Base-by-base conservation (phyloP, 768 basidiomycete genomes). In the Boletus rex-veris region DNA sequence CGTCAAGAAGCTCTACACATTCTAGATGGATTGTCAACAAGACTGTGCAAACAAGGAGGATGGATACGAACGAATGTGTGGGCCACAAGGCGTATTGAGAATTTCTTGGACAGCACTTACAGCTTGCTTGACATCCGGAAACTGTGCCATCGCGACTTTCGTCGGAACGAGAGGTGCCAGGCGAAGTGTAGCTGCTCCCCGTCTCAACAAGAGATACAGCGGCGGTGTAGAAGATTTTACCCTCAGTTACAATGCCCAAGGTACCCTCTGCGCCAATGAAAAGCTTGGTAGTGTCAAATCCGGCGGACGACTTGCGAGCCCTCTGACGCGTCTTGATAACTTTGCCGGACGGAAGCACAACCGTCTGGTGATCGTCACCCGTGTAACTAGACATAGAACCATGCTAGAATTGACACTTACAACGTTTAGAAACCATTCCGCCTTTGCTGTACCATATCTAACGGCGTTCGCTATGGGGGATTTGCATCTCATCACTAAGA, bases 211-310 rank as follows among this genome's bases (percentile, higher is more conserved):
- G 36, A 16, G 2, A 41, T 18, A 9, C 19, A 15, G 2, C n/a
- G 45, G 16, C 5, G 16, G 24, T 2, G 6, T 19, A 18, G 8
- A 48, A 18, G 5, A 26, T 16, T 60, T 45, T 49, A 80, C 88
- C 86, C 74, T 94, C 92, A 0, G 90, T 92, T n/a, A 95, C 83
- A 58, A 95, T 88, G 4, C 92, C 92, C 42, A 94, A 68, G 0
- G 92, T 95, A 7, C 92, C 92, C 69, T 94, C 92, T 3, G 90
- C 90, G 5, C 92, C 92, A 45, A 94, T 88, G 72, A 94, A 93
- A 3, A 93, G 69, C 66, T 94, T 94, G 0, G 90, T 93, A 2
- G 81, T 78, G 63, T 95, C 93, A 63, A 88, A 94, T 0, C 93
- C 93, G 0, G 90, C 89, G 1, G 92, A 81, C 4, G 90, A 92